Percentiles rank a stretch among this genome's conserved stretches.
phyloP scores from a whole-genome alignment of 2,329 filamentous ascomycete species.

The Pseudogymnoascus sp. region DNA sequence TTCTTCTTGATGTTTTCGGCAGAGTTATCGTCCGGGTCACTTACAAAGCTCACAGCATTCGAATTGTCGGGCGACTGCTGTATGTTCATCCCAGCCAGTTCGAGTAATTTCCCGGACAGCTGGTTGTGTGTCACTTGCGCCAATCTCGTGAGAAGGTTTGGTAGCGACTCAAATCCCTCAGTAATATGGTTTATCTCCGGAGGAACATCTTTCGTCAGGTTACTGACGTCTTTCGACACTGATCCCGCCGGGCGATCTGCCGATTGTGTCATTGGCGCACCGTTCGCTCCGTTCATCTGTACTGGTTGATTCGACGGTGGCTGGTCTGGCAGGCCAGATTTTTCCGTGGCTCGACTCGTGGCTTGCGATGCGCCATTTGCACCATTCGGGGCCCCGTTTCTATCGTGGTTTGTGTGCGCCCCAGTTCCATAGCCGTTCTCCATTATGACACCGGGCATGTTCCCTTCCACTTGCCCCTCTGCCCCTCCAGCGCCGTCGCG shows the following conservation, averaged over 20 bases:
- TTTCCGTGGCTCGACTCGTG: constrained; percentile 17
- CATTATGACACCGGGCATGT: constrained; percentile 50
- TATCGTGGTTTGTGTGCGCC: constrained; percentile 48
- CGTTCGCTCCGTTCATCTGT: constrained; percentile 25
- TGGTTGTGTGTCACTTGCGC: constrained; percentile 78
- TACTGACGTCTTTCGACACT: constrained; percentile 23
- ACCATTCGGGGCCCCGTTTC: constrained; percentile 39
- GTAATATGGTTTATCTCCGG: constrained; percentile 64
- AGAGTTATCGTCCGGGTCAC: constrained; percentile 47
- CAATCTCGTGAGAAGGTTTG: constrained; percentile 66
- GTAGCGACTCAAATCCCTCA: constrained; percentile 67
- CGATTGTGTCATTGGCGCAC: constrained; percentile 14
- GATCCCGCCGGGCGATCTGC: constrained; percentile 15
- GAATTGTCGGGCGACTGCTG: constrained; percentile 47
- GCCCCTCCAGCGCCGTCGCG: constrained; percentile 22
- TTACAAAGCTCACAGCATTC: constrained; percentile 35
- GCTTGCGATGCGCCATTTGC: constrained; percentile 34
- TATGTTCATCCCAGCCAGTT: constrained; percentile 61
- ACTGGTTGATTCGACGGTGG: constrained; percentile 25
- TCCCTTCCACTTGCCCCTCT: constrained; percentile 21
- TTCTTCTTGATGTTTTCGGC: constrained; percentile 70
- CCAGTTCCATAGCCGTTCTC: constrained; percentile 47
- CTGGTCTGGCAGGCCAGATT: constrained; percentile 17
- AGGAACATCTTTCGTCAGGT: constrained; percentile 50
- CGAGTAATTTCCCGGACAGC: constrained; percentile 60